Conservation (phyloP, 495 filamentous ascomycete genomes). For the Ascodesmis nigricans region DNA sequence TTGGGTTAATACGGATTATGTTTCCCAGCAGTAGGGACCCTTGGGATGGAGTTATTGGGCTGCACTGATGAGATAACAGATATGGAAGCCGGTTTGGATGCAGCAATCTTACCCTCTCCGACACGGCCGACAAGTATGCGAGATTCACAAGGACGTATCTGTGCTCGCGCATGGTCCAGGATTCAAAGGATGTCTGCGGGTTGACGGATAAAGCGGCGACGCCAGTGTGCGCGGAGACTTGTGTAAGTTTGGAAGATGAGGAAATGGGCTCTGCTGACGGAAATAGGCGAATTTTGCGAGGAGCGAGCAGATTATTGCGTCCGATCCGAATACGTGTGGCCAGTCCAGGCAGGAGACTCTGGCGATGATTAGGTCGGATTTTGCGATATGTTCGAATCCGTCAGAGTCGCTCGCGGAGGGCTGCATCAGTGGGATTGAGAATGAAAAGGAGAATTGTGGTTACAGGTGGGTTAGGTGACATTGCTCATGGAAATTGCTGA, state of each 20-base stretch:
- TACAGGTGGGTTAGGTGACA: conserved; percentile 26
- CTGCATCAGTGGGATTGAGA: conserved; percentile 55
- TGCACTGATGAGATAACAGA: conserved; percentile 24
- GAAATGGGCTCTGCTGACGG: background rate
- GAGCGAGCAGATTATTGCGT: conserved; percentile 64
- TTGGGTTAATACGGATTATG: conserved; percentile 54
- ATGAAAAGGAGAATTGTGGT: conserved; percentile 78
- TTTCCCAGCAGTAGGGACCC: conserved; percentile 61
- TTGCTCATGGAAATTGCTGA: conserved; percentile 3
- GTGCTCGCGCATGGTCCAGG: conserved; percentile 89
- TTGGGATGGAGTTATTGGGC: conserved; percentile 21
- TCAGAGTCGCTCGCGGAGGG: conserved; percentile 46
- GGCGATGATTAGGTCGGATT: conserved; percentile 71
- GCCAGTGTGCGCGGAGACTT: conserved; percentile 78
- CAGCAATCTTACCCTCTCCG: conserved; percentile 40
- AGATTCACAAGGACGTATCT: conserved; percentile 81
- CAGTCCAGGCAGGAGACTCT: conserved; percentile 39
- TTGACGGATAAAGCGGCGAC: conserved; percentile 38
- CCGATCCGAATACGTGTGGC: conserved; percentile 52
- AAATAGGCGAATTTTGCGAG: conserved; percentile 55
- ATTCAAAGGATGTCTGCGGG: conserved; percentile 51
- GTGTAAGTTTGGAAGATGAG: conserved; percentile 34
- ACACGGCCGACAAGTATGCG: conserved; percentile 73
- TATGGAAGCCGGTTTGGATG: conserved; percentile 67
- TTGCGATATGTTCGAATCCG: conserved; percentile 69